phyloP scores from a whole-genome alignment of 1,284 basidiomycete species.

The Malassezia psittaci region DNA sequence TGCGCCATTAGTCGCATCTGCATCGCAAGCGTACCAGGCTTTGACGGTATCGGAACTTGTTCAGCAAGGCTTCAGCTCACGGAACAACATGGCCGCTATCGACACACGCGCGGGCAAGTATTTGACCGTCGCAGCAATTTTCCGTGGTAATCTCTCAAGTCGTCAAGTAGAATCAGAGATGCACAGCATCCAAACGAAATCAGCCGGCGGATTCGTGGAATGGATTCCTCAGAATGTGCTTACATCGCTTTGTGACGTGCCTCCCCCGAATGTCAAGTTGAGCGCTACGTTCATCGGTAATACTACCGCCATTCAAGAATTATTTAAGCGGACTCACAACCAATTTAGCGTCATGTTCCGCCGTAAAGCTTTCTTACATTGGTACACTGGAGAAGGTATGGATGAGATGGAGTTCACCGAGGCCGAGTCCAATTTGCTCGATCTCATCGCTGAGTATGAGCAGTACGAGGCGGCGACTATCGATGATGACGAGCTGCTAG shows the following conservation, averaged over 20 bases:
- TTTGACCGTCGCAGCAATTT: slow-evolving; percentile 51
- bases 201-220: slow-evolving; percentile 44
- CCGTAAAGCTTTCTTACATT: slow-evolving; percentile 49
- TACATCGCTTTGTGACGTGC: slow-evolving; percentile 46
- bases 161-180: slow-evolving; percentile 51
- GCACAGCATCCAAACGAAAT: slow-evolving; percentile 43
- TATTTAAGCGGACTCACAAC: slow-evolving; percentile 47
- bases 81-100: slow-evolving; percentile 58
- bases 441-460: slow-evolving; percentile 50
- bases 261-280: slow-evolving; percentile 45
- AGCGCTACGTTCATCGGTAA: slow-evolving; percentile 49
- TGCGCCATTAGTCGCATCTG: slow-evolving; percentile 46
- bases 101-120: slow-evolving; percentile 58
- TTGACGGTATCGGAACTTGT: slow-evolving; percentile 44
- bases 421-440: slow-evolving; percentile 47
- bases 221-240: slow-evolving; percentile 48
- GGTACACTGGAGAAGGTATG: slow-evolving; percentile 49
- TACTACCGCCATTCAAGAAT: slow-evolving; percentile 47
- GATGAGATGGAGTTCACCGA: slow-evolving; percentile 50
- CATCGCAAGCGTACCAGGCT: slow-evolving; percentile 53
- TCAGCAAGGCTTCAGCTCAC: slow-evolving; percentile 43
- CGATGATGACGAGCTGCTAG: slow-evolving; percentile 48
- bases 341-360: slow-evolving; percentile 48
- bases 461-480: slow-evolving; percentile 51
- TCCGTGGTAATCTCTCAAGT: slow-evolving; percentile 40